phyloP scores from a whole-genome alignment of 73 alveolate genomes.

The Stentor coeruleus region DNA sequence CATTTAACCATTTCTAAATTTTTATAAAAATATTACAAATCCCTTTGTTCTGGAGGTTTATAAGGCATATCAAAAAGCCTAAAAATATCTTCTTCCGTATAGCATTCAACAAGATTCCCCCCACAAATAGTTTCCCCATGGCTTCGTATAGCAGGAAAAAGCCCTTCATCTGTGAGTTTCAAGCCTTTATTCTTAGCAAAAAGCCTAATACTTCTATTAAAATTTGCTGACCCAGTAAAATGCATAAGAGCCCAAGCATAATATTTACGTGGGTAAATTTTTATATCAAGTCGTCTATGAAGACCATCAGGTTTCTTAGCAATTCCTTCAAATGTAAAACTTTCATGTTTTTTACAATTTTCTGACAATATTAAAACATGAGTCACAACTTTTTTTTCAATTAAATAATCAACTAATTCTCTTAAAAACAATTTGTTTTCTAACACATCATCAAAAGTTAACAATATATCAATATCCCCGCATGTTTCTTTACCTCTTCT shows the following conservation, averaged over 20 bases:
- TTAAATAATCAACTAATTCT: conserved; percentile 60
- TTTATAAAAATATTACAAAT: conserved; percentile 57
- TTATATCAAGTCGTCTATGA: conserved; percentile 87
- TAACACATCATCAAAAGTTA: conserved; percentile 76
- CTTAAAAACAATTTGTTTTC: conserved; percentile 66
- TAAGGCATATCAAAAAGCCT: conserved; percentile 64
- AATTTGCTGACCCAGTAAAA: conserved; percentile 93
- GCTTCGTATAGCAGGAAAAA: conserved; percentile 58
- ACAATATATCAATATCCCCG: conserved; percentile 94
- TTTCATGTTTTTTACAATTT: conserved; percentile 28
- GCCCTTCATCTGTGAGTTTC: conserved; percentile 85
- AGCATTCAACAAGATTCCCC: conserved; percentile 60
- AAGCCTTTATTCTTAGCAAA: conserved; percentile 86
- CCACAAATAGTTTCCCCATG: conserved; percentile 54
- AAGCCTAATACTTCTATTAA: conserved; percentile 88
- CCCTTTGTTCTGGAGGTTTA: conserved; percentile 88
- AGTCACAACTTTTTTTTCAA: conserved; percentile 61
- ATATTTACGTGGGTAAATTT: conserved; percentile 74
- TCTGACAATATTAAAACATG: conserved; percentile 71
- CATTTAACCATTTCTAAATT: too few relatives aligned
- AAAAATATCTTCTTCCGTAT: conserved; percentile 89
- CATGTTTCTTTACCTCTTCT: conserved; percentile 92
- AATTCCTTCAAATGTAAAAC: background rate
- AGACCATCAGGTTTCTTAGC: conserved; percentile 8
- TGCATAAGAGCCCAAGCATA: conserved; percentile 89